phyloP scores from a whole-genome alignment of 371 early-diverging fungal species.

The Lichtheimia ornata region DNA sequence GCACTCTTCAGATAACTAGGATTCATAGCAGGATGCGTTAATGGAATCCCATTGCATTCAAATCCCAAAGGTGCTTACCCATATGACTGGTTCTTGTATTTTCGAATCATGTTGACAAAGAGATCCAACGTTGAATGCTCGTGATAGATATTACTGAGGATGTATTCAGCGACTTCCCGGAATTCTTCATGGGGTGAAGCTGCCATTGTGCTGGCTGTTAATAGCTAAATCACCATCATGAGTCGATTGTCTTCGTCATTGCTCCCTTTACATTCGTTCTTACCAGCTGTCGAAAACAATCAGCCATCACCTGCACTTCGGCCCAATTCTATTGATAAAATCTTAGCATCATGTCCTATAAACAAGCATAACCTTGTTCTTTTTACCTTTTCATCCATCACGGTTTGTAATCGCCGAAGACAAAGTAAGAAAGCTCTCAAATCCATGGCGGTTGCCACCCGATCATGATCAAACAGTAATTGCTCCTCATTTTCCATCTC shows the following conservation, averaged over 20 bases:
- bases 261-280: neutral
- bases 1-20: conserved; percentile 59
- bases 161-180: conserved; percentile 60
- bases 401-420: conserved; percentile 47
- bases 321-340: conserved; percentile 5
- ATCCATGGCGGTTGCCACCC: conserved; percentile 58
- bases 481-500: conserved; percentile 10
- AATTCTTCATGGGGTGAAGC: conserved; percentile 51
- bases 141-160: conserved; percentile 74
- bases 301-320: conserved; percentile 55
- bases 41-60: neutral
- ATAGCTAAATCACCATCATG: conserved; percentile 31
- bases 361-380: neutral
- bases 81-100: conserved; percentile 48
- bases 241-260: too few species aligned
- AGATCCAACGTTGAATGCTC: conserved; percentile 66
- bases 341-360: neutral
- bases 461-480: conserved; percentile 51
- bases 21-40: neutral
- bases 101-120: conserved; percentile 47
- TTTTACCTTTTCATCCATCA: conserved; percentile 52
- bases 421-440: conserved; percentile 51
- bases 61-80: conserved; percentile 27
- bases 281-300: conserved; percentile 69
- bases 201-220: conserved; percentile 55